These are phyloP conservation scores for Vigna nakashimae DNA, from an alignment of 306 rosid species.

Conservation along the genomic window DNA sequence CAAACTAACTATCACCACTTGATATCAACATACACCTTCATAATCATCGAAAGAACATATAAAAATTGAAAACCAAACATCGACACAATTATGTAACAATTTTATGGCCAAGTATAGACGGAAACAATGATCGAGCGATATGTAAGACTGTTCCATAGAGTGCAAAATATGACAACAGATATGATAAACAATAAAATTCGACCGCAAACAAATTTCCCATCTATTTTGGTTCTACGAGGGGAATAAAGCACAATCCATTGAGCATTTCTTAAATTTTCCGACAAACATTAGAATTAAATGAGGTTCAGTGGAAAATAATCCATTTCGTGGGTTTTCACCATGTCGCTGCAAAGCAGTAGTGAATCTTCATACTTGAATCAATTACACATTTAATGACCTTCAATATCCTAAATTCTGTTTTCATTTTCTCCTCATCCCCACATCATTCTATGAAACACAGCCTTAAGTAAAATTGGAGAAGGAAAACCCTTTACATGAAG, in stretches of 20 bases:
- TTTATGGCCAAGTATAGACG: neutral
- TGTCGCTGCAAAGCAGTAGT: conserved; percentile 18
- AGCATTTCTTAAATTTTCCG: neutral
- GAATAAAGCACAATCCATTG: neutral
- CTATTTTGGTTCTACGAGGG: neutral
- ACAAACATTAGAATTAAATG: neutral
- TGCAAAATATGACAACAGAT: conserved; percentile 10
- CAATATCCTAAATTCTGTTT: conserved; percentile 7
- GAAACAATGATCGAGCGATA: neutral
- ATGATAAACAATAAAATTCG: neutral
- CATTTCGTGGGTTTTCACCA: neutral
- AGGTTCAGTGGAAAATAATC: neutral
- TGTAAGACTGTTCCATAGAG: conserved; percentile 1
- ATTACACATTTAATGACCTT: neutral
- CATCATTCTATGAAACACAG: conserved; percentile 11
- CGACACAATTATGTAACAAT: neutral
- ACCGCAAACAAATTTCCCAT: neutral
- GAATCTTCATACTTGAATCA: neutral
- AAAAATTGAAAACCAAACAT: conserved; percentile 17
- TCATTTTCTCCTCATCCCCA: neutral
- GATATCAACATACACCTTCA: conserved; percentile 24
- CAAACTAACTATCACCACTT: conserved; percentile 22
- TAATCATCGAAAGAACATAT: conserved; percentile 27
- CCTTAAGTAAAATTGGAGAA: neutral
- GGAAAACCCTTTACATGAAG: neutral